Base-by-base conservation (phyloP, 441 rosid species). In the Metrosideros polymorpha region DNA sequence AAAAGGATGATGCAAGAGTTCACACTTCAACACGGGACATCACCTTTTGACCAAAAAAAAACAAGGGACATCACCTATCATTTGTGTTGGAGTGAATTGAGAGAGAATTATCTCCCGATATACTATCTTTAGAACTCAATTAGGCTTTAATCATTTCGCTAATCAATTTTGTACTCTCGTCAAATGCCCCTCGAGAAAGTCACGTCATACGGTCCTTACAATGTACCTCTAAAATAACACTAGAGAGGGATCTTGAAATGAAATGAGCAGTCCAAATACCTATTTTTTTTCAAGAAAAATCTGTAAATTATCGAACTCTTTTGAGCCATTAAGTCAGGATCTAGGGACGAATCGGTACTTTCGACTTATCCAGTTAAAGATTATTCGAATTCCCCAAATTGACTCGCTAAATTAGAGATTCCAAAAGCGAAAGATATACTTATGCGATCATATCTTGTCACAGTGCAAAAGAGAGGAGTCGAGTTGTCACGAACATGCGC, bases 221-320 rank as follows among this genome's bases (percentile, higher is more conserved):
- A 49, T 12, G 15, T 12, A 9, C 66, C 25, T 6, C 42, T 30
- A 30, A 30, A 66, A 35, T 39, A 35, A 24, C 45, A 66, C 3
- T 9, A 19, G 76, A 35, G 77, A 19, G 27, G 18, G 27, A 9
- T 4, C 24, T 61, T 61, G 22, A 61, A 29, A 30, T 32, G 76
- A 32, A 63, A 18, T 32, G 24, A 6, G 7, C 0, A 4, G 7
- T 63, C 5, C 0, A 63, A 32, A 63, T 63, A 3, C 6, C 43
- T 32, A 32, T 9, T 35, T 66, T 18, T 9, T 35, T 66, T 18
- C 45, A 4, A 66, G 4, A 9, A 66, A 35, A 66, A 1, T 3
- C 4, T 9, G 7, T 1, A 2, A 9, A 9, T 4, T 66, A 2
- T 19, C 7, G 0, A 19, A 35, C 27, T 1, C 13, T 66, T 35